These are phyloP conservation scores for Quercus aquifolioides DNA, from an alignment of 306 rosid species.

Conservation along the genomic window DNA sequence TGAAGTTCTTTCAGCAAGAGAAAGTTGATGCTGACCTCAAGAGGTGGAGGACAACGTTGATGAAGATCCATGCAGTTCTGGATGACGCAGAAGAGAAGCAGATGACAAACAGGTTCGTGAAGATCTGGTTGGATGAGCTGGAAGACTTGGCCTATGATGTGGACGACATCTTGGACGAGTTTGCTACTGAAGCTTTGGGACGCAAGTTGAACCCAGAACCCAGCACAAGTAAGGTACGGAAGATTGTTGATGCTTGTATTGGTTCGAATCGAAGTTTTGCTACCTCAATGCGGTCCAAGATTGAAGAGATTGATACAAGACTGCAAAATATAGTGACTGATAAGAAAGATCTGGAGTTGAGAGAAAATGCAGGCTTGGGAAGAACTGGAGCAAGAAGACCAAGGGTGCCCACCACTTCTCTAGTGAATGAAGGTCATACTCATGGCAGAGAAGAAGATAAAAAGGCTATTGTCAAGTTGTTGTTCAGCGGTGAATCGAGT, in stretches of 20 bases:
- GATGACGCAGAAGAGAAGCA: constrained; percentile 4
- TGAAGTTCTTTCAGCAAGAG: background rate
- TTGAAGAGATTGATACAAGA: accelerated
- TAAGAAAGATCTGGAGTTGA: background rate
- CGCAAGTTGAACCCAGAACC: background rate
- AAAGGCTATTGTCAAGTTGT: background rate
- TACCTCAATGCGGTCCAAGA: background rate
- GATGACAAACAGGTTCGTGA: background rate
- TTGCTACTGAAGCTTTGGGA: background rate
- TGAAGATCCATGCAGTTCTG: background rate
- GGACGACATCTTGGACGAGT: constrained; percentile 23
- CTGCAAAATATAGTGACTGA: background rate
- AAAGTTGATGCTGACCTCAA: background rate
- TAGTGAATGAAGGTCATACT: too few species aligned
- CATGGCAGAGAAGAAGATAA: too few species aligned
- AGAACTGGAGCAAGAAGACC: background rate
- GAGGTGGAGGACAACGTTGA: background rate
- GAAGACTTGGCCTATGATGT: constrained; percentile 9
- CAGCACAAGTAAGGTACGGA: background rate
- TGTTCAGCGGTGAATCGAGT: background rate
- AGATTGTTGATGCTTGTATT: accelerated
- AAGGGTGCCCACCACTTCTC: background rate
- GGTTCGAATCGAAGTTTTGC: background rate
- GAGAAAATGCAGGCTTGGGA: background rate
- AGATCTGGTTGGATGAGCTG: constrained; percentile 12